Conservation (phyloP, 768 basidiomycete genomes). For the Tylopilus intermedius region DNA sequence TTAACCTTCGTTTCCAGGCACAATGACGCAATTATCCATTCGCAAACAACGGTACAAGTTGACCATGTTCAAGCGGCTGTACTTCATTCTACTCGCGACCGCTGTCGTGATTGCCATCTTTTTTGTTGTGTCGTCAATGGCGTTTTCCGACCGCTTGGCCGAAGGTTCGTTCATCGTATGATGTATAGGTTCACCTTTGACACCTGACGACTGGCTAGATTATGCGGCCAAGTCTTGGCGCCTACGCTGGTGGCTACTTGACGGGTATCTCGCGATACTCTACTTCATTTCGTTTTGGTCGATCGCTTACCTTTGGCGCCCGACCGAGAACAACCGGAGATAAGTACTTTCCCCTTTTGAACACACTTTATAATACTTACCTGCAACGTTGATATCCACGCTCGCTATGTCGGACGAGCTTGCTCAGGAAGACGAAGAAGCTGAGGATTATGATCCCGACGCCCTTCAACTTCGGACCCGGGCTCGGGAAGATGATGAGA, state of each 20-base stretch:
- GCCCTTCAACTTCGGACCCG: conserved; percentile 55
- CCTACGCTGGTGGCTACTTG: conserved; percentile 91
- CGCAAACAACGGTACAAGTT: conserved; percentile 86
- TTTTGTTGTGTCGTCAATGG: conserved; percentile 88
- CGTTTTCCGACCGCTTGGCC: conserved; percentile 85
- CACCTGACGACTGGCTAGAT: conserved; percentile 43
- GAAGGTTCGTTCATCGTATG: conserved; percentile 55
- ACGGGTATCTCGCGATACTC: conserved; percentile 88
- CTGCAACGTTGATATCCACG: conserved; percentile 42
- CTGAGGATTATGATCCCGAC: conserved; percentile 88
- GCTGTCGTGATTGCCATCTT: conserved; percentile 81
- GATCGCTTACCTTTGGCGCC: conserved; percentile 91
- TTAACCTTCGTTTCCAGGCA: conserved; percentile 47
- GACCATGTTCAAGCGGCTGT: conserved; percentile 81
- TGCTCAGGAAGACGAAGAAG: conserved; percentile 91
- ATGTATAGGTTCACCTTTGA: neutral
- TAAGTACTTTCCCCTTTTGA: conserved; percentile 37
- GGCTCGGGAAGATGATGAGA: conserved; percentile 56
- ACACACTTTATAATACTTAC: conserved; percentile 12
- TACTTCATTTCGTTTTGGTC: conserved; percentile 76
- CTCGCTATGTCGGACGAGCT: conserved; percentile 96
- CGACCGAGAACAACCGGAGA: conserved; percentile 85
- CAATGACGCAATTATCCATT: conserved; percentile 78
- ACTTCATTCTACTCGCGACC: conserved; percentile 78
- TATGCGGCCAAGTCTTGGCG: conserved; percentile 90